Conservation (phyloP, 805 yeast species). For the Priceomyces fermenticarens region DNA sequence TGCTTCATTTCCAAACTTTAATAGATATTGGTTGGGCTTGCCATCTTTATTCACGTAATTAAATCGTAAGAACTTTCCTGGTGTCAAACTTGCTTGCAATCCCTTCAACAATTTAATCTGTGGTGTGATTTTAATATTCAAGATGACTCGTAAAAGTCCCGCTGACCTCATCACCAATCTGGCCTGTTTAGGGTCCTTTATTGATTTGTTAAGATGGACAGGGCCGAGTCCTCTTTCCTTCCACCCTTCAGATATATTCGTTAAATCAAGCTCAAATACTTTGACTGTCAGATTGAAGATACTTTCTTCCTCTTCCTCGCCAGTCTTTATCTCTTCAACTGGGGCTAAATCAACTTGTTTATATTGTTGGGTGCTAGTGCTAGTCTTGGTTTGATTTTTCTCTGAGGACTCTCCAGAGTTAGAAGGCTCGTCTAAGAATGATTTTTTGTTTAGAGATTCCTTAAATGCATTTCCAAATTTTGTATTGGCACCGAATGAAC, state of each 20-base stretch:
- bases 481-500: slow-evolving; percentile 45
- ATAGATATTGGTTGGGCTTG: slow-evolving; percentile 77
- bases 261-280: slow-evolving; percentile 69
- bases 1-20: slow-evolving; percentile 65
- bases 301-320: slow-evolving; percentile 83
- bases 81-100: slow-evolving; percentile 77
- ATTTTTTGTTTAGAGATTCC: slow-evolving; percentile 47
- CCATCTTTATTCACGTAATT: slow-evolving; percentile 63
- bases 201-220: slow-evolving; percentile 67
- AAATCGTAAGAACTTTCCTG: slow-evolving; percentile 80
- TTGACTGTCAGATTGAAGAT: slow-evolving; percentile 71
- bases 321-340: slow-evolving; percentile 63
- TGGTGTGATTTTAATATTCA: slow-evolving; percentile 66
- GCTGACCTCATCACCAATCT: slow-evolving; percentile 90
- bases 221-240: slow-evolving; percentile 92
- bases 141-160: slow-evolving; percentile 76
- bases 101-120: slow-evolving; percentile 71
- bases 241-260: slow-evolving; percentile 77
- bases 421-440: slow-evolving; percentile 50
- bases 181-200: slow-evolving; percentile 37
- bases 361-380: slow-evolving; percentile 33
- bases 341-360: slow-evolving; percentile 60
- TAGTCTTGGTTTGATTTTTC: slow-evolving; percentile 6
- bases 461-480: slow-evolving; percentile 56
- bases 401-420: slow-evolving; percentile 16